Evolutionary conservation across 768 basidiomycete genomes (phyloP), one percentile per base, ranked within the genome.

Genomic region (Suillus tomentosus): DNA sequence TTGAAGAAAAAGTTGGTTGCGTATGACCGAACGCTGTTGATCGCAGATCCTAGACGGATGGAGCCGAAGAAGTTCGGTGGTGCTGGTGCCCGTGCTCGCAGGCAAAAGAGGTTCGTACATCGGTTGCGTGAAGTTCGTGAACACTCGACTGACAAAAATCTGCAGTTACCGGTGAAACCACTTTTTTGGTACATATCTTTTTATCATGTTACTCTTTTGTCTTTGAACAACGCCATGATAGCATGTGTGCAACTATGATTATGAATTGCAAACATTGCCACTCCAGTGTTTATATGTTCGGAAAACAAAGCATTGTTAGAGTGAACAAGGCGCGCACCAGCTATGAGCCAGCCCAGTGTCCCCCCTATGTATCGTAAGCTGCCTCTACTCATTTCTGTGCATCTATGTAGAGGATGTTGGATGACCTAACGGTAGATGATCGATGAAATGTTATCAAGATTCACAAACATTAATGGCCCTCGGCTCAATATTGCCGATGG

Each of bases 1-100:
- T 78, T 99, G 81, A 98, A 97, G 89, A 99, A 99, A 87, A 94
- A 92, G 78, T 81, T 99, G 70, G 92, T 97, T 66, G 89, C 94
- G 17, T 99, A 99, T 79, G 97, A 99, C 84, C 85, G 92, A 69
- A 88, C 92, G 58, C 81, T 96, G 66, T 79, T 96, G 73, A 95
- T 96, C 69, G 92, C 95, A 63, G 95, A 96, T 77, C 95, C 94
- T 69, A 89, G 97, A 81, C 90, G 96, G 83, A 93, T 92, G 90
- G 96, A 99, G 79, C 96, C 96, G 72, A 98, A 98, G 89, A 97
- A 96, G 82, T 98, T 99, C 78, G 96, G 96, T 86, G 96, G 96
- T 84, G 85, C 84, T 78, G 96, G 96, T 89, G 96, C 96, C 69
- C 94, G 96, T 86, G 95, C 95, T 65, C 92, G 95, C 83, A 90